A percentile compares a stretch with the other conserved stretches of the same genome.
Conservation (phyloP, 1,284 basidiomycete species). For the Fomitiporia mediterranea region DNA sequence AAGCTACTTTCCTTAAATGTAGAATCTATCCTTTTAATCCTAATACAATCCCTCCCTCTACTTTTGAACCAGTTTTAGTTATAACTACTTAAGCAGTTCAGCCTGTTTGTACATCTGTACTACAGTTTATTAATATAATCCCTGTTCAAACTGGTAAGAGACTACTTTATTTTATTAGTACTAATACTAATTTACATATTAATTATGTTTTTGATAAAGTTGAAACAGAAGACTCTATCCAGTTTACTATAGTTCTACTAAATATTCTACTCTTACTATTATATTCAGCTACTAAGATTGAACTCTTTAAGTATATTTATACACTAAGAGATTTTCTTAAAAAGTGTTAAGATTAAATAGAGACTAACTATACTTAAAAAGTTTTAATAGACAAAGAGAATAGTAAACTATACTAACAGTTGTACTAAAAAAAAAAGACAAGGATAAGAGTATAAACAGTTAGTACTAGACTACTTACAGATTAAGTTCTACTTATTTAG, state of each 20-base stretch:
- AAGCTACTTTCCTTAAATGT: conserved; percentile 25
- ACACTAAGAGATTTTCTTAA: not conserved
- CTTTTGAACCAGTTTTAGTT: not conserved
- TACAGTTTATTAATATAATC: not conserved
- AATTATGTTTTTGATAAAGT: not conserved
- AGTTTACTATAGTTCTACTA: not conserved
- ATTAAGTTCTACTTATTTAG: not conserved
- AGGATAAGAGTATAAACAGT: not conserved
- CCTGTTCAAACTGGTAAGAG: not conserved
- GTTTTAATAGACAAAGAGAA: not conserved
- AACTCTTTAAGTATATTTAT: not conserved
- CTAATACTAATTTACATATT: not conserved
- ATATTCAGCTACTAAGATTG: not conserved
- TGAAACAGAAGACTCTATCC: conserved; percentile 26
- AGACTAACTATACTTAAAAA: not conserved
- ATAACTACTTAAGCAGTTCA: not conserved
- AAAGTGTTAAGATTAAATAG: not conserved
- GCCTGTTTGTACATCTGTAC: not conserved
- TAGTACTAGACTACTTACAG: not conserved
- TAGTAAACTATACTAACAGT: not conserved
- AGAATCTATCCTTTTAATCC: conserved; percentile 27
- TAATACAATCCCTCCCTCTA: conserved; percentile 18
- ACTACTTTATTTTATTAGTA: not conserved
- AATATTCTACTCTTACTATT: not conserved
- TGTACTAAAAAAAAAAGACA: not conserved